Evolutionary conservation across 495 filamentous ascomycete genomes (phyloP).

Genomic region (Penicillium desertorum): DNA sequence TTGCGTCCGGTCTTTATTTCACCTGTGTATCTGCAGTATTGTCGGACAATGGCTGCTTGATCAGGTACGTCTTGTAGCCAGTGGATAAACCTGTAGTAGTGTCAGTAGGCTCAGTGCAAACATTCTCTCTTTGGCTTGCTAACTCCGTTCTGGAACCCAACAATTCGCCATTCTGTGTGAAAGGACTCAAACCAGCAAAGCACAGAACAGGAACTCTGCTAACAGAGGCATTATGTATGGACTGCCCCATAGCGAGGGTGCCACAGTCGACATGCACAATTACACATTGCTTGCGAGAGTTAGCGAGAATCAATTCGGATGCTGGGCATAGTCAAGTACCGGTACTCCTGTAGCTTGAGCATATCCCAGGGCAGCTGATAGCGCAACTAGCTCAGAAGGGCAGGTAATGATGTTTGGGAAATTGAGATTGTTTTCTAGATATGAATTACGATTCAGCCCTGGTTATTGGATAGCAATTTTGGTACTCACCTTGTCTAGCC

Average conservation of each 20-base stretch:
- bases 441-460: neutral
- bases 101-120: neutral
- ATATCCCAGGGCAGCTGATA: constrained; percentile 91
- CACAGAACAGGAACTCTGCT: constrained; percentile 81
- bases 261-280: constrained; percentile 93
- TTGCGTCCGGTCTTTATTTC: constrained; percentile 87
- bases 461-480: no score
- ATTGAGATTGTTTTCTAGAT: constrained; percentile 41
- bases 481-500: constrained; percentile 50
- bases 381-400: constrained; percentile 91
- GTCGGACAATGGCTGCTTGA: constrained; percentile 78
- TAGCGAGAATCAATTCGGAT: neutral
- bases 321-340: constrained; percentile 7
- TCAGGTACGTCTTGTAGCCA: constrained; percentile 95
- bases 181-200: constrained; percentile 83
- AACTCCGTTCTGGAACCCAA: constrained; percentile 82
- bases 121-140: neutral
- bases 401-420: constrained; percentile 87
- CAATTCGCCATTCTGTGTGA: constrained; percentile 83
- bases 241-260: constrained; percentile 82
- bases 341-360: constrained; percentile 76
- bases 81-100: constrained; percentile 56
- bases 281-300: constrained; percentile 60
- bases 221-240: constrained; percentile 80
- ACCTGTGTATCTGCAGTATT: constrained; percentile 84